These are phyloP conservation scores for Penicillium fimorum DNA, from an alignment of 495 filamentous ascomycete species.

Conservation along the genomic window DNA sequence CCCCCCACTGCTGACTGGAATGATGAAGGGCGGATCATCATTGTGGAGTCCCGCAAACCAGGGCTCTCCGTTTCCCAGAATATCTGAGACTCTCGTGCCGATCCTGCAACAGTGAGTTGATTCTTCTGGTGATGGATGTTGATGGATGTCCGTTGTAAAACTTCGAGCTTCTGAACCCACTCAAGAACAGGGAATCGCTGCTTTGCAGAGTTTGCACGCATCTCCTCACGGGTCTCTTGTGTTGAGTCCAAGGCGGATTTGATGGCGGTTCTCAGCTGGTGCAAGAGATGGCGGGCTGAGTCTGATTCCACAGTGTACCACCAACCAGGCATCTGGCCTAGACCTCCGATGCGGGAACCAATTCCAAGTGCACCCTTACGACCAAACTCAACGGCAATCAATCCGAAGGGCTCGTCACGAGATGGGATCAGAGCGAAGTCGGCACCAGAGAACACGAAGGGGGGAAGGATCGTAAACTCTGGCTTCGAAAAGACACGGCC, in stretches of 20 bases:
- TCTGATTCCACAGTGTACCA: conserved; percentile 57
- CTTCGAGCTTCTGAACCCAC: conserved; percentile 55
- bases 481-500: conserved; percentile 66
- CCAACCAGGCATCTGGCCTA: conserved; percentile 71
- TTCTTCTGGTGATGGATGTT: conserved; percentile 23
- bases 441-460: conserved; percentile 69
- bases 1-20: conserved; percentile 2
- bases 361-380: conserved; percentile 70
- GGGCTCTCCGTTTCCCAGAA: conserved; percentile 2
- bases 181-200: conserved; percentile 66
- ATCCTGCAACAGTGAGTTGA: conserved; percentile 11
- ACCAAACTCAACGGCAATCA: conserved; percentile 73
- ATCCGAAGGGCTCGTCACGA: conserved; percentile 68
- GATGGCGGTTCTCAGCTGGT: conserved; percentile 63
- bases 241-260: conserved; percentile 57
- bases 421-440: conserved; percentile 72
- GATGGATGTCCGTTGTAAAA: conserved; percentile 46
- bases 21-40: conserved; percentile 2
- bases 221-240: conserved; percentile 48
- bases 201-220: conserved; percentile 64
- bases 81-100: conserved; percentile 8
- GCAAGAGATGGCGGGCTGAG: conserved; percentile 50
- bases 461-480: conserved; percentile 66
- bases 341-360: conserved; percentile 55
- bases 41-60: conserved; percentile 1